phyloP scores from a whole-genome alignment of 2,329 filamentous ascomycete species.

The Cordyceps militaris region DNA sequence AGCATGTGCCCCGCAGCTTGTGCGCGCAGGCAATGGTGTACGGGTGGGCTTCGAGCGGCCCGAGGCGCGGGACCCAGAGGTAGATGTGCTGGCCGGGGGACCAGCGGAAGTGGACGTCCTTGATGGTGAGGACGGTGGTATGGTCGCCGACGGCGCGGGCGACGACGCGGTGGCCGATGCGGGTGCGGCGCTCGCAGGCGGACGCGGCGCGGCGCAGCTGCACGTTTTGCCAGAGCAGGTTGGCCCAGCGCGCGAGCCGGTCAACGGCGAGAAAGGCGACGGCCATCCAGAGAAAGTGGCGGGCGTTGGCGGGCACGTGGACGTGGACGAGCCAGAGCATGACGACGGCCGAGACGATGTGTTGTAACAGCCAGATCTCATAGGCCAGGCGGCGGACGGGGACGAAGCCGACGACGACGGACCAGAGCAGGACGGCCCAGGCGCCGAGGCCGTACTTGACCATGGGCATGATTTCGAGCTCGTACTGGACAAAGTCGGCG shows the following conservation, averaged over 20 bases:
- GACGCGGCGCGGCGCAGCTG: constrained; percentile 34
- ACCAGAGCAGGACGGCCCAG: constrained; percentile 61
- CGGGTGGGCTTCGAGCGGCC: constrained; percentile 49
- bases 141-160: constrained; percentile 41
- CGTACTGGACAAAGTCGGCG: constrained; percentile 50
- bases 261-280: constrained; percentile 57
- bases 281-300: constrained; percentile 59
- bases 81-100: constrained; percentile 54
- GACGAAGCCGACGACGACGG: constrained; percentile 53
- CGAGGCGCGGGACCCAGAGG: constrained; percentile 51
- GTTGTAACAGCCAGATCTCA: constrained; percentile 63
- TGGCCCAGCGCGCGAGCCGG: constrained; percentile 42
- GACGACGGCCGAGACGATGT: constrained; percentile 53
- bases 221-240: constrained; percentile 48
- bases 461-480: constrained; percentile 56
- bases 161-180: constrained; percentile 46
- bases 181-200: constrained; percentile 39
- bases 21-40: constrained; percentile 56
- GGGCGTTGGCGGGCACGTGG: constrained; percentile 54
- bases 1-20: constrained; percentile 41
- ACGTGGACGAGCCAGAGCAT: constrained; percentile 57
- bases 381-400: constrained; percentile 61
- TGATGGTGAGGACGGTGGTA: constrained; percentile 52
- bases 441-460: constrained; percentile 61
- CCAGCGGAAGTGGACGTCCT: constrained; percentile 53